Percentiles rank a stretch among this genome's conserved stretches.
Conservation (phyloP, 176 grass and related monocot genomes). For the Bromus sterilis region DNA sequence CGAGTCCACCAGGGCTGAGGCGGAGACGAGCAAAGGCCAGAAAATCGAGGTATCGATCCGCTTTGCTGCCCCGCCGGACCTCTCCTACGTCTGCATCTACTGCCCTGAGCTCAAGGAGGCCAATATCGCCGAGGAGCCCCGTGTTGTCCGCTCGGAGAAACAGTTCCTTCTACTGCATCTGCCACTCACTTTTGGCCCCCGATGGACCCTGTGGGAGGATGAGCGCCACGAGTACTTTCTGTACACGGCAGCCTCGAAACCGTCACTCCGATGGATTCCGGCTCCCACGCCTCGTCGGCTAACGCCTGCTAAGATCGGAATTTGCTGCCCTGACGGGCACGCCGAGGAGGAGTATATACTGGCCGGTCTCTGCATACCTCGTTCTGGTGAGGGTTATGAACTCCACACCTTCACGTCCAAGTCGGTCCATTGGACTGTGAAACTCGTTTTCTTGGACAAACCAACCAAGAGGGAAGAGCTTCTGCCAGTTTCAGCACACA, state of each 20-base stretch:
- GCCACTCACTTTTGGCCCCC: neutral
- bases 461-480: neutral
- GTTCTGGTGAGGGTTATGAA: neutral
- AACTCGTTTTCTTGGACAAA: neutral
- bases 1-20: neutral
- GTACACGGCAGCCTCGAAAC: no score
- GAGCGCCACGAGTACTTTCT: no score
- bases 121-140: neutral
- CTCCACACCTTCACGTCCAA: neutral
- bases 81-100: neutral
- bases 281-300: no score
- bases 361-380: neutral
- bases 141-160: neutral
- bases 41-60: neutral
- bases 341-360: neutral
- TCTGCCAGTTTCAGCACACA: neutral
- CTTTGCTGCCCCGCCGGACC: neutral
- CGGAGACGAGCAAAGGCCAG: neutral
- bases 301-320: no score
- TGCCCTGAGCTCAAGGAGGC: neutral
- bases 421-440: neutral
- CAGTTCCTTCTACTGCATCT: neutral
- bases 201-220: no score
- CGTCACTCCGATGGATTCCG: neutral
- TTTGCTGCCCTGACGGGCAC: no score